Percentiles rank a stretch among this genome's conserved stretches.
These are phyloP conservation scores for Daldinia decipiens DNA, from an alignment of 495 filamentous ascomycete genomes.

Conservation along the genomic window DNA sequence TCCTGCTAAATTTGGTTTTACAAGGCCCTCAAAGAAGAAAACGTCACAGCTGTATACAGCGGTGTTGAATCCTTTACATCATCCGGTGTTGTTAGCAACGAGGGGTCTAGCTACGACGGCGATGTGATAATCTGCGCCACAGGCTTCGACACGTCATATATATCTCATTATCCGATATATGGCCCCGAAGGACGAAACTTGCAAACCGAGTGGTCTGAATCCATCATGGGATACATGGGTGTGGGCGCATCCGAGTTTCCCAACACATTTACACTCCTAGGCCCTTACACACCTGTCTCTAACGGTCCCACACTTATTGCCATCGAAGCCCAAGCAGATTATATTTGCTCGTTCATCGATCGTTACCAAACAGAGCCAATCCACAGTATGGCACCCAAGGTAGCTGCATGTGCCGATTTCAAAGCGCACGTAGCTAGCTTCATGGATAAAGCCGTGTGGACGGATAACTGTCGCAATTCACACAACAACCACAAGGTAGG, in stretches of 20 bases:
- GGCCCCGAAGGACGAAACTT: slow-evolving; percentile 47
- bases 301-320: slow-evolving; percentile 56
- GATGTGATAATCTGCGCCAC: slow-evolving; percentile 58
- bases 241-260: slow-evolving; percentile 54
- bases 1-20: neutral
- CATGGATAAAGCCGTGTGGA: slow-evolving; percentile 58
- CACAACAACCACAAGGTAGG: slow-evolving; percentile 57
- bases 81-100: slow-evolving; percentile 59
- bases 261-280: slow-evolving; percentile 61
- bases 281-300: slow-evolving; percentile 58
- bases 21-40: slow-evolving; percentile 39
- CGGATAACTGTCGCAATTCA: slow-evolving; percentile 59
- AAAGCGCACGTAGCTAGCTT: slow-evolving; percentile 53
- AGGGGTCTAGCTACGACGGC: slow-evolving; percentile 58
- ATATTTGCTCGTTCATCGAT: slow-evolving; percentile 57
- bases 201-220: slow-evolving; percentile 50
- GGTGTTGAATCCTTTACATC: slow-evolving; percentile 58
- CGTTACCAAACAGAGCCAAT: slow-evolving; percentile 60
- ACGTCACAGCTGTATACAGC: slow-evolving; percentile 54
- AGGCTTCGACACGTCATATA: slow-evolving; percentile 61
- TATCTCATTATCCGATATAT: slow-evolving; percentile 7
- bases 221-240: slow-evolving; percentile 54
- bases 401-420: slow-evolving; percentile 53
- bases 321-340: slow-evolving; percentile 58
- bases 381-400: slow-evolving; percentile 55